Conservation (phyloP, 768 basidiomycete species). For the Saitozyma podzolica region DNA sequence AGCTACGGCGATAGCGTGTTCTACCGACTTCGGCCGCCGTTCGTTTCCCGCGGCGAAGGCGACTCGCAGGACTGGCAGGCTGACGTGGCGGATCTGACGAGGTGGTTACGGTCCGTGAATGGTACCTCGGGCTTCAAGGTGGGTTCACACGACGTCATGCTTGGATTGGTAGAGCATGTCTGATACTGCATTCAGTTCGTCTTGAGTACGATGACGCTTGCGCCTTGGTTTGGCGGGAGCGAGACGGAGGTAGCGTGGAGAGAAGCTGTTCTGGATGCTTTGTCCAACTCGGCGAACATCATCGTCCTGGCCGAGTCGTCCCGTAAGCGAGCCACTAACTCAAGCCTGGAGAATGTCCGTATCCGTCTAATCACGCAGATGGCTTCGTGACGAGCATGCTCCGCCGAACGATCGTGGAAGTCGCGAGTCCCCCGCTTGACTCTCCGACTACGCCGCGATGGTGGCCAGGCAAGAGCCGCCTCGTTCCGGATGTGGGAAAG, state of each 20-base stretch:
- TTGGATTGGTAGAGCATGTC: background rate
- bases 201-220: slow-evolving; percentile 9
- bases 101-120: slow-evolving; percentile 13
- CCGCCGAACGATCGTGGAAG: slow-evolving; percentile 13
- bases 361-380: slow-evolving; percentile 5
- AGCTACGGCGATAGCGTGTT: slow-evolving; percentile 21
- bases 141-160: background rate
- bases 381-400: slow-evolving; percentile 17
- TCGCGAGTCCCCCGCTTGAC: slow-evolving; percentile 17
- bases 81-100: slow-evolving; percentile 12
- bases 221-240: slow-evolving; percentile 17
- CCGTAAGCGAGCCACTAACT: slow-evolving; percentile 1
- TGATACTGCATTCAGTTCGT: slow-evolving; percentile 6
- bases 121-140: slow-evolving; percentile 22
- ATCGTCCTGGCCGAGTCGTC: slow-evolving; percentile 20
- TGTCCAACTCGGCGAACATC: slow-evolving; percentile 17
- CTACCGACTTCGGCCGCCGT: slow-evolving; percentile 19
- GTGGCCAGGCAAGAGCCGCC: slow-evolving; percentile 3
- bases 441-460: slow-evolving; percentile 2
- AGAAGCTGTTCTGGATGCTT: slow-evolving; percentile 14
- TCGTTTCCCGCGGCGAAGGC: slow-evolving; percentile 2
- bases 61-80: slow-evolving; percentile 21
- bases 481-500: slow-evolving; percentile 6
- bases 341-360: background rate
- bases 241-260: slow-evolving; percentile 14